Base-by-base conservation (phyloP, 768 basidiomycete species). In the Mycena galopus region DNA sequence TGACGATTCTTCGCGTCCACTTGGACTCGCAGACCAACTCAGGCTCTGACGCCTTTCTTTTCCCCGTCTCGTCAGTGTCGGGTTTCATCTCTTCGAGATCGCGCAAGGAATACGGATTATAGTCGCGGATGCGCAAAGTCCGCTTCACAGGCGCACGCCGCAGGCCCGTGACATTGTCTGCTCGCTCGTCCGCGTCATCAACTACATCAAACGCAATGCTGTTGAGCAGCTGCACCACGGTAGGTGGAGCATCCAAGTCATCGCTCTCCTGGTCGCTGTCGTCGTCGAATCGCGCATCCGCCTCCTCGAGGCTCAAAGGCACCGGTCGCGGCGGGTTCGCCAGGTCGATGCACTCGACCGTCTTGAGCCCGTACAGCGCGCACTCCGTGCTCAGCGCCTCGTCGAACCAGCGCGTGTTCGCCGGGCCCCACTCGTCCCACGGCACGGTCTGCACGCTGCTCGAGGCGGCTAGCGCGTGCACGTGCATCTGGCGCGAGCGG, bases 371-470 rank as follows among this genome's bases (percentile, higher is more conserved):
- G 73, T 87, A 87, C 32, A 88, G 81, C 23, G 88, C 86, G 73
- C 88, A 89, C 74, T 90, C 87, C 7, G 86, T 87, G 75, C 82
- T 86, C 51, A 87, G 75, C 58, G 80, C 80, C 73, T 88, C 87
- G 65, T 83, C 81, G 73, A 89, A 89, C 88, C 89, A 89, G 14
- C 88, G 85, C 11, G 88, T 89, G 74, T 81, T 85, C 37, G 78
- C 77, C 2, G 87, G 87, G 16, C 88, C 89, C 89, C 89, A 89
- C 23, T 81, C 79, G 9, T 85, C 81, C 88, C 88, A 89, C 4
- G 85, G 82, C 33, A 88, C 76, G 27, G 78, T 73, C 47, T 47
- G 72, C 25, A 71, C 74, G 62, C 67, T 53, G 69, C 64, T 61
- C 25, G 69, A 51, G 73, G 51, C 29, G 47, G 58, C 32, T 62